Evolutionary conservation across 1,139 yeast genomes (phyloP).

Genomic region (Suhomyces anneliseae): DNA sequence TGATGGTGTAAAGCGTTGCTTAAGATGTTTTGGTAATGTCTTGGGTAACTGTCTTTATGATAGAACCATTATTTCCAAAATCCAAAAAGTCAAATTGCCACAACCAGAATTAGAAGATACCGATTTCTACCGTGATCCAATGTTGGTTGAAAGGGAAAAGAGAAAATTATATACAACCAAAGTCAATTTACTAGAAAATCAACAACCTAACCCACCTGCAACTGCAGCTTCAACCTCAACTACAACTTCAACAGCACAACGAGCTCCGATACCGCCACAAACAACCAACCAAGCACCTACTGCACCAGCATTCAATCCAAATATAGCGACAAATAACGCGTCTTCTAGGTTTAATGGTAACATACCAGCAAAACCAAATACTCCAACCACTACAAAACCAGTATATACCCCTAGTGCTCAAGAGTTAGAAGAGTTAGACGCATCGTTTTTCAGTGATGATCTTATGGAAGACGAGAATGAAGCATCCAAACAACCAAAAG

Average conservation of each 20-base stretch:
- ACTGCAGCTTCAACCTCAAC: background rate
- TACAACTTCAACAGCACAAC: too few relatives aligned
- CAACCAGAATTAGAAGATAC: slow-evolving; percentile 54
- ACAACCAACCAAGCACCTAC: background rate
- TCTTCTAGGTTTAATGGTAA: background rate
- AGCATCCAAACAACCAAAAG: background rate
- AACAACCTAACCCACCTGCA: background rate
- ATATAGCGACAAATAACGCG: slow-evolving; percentile 10
- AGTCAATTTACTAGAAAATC: slow-evolving; percentile 14
- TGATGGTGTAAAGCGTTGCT: slow-evolving; percentile 74
- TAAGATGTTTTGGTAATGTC: slow-evolving; percentile 78
- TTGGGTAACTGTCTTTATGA: slow-evolving; percentile 80
- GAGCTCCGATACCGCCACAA: background rate
- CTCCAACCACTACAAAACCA: background rate
- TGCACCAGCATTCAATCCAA: slow-evolving; percentile 11
- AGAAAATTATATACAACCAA: slow-evolving; percentile 14
- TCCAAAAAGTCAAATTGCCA: slow-evolving; percentile 52
- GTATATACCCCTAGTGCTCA: slow-evolving; percentile 16
- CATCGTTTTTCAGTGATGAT: slow-evolving; percentile 72
- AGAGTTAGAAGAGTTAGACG: slow-evolving; percentile 53
- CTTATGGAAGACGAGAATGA: slow-evolving; percentile 16
- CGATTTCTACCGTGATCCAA: slow-evolving; percentile 42
- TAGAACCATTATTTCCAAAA: slow-evolving; percentile 58
- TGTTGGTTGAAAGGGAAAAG: slow-evolving; percentile 32
- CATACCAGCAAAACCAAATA: background rate